Evolutionary conservation across 2,329 filamentous ascomycete species (phyloP).

Genomic region (Aspergillus calidoustus): DNA sequence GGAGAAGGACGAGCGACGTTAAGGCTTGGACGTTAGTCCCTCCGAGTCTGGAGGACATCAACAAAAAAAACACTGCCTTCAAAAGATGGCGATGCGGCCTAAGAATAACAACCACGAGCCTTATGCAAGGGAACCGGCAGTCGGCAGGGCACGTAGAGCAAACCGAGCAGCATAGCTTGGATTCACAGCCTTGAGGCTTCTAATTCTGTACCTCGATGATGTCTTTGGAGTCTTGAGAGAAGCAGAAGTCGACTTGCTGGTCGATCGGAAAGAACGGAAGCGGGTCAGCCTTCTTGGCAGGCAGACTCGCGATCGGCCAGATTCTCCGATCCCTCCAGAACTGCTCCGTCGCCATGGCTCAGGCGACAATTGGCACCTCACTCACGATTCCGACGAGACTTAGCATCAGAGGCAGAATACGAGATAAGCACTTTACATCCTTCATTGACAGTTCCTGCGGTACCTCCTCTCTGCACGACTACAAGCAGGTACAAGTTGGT

Average conservation of each 20-base stretch:
- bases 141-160: background rate
- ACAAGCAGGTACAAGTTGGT: background rate
- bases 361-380: background rate
- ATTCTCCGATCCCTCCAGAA: slow-evolving; percentile 3
- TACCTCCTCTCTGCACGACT: background rate
- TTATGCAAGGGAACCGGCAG: background rate
- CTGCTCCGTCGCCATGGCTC: background rate
- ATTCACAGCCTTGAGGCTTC: background rate
- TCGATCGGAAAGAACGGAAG: background rate
- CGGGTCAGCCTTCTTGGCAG: slow-evolving; percentile 17
- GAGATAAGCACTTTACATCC: slow-evolving; percentile 16
- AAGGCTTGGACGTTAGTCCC: background rate
- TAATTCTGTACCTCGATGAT: background rate
- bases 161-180: background rate
- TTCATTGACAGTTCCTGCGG: slow-evolving; percentile 6
- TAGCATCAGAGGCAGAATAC: background rate
- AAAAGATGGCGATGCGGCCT: slow-evolving; percentile 1
- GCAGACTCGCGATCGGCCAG: slow-evolving; percentile 10
- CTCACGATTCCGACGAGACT: background rate
- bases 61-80: background rate
- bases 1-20: background rate
- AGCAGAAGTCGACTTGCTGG: background rate
- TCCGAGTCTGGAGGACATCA: background rate
- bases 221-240: background rate
- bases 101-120: background rate